These are phyloP conservation scores for Liquidambar formosana DNA, from an alignment of 164 flowering plant genomes.

Conservation along the genomic window DNA sequence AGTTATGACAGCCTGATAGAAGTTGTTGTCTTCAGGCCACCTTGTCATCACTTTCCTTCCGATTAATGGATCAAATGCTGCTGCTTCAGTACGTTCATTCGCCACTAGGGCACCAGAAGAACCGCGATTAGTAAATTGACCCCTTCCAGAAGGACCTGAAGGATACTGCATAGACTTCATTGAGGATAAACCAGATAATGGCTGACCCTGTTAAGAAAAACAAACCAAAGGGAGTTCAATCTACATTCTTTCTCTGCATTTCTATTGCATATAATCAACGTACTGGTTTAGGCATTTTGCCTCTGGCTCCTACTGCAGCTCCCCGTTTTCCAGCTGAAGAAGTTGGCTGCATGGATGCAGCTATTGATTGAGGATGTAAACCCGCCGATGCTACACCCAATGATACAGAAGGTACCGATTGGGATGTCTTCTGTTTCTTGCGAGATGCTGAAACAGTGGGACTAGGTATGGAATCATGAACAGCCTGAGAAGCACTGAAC, in stretches of 20 bases:
- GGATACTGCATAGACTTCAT: conserved; percentile 28
- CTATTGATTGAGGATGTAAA: conserved; percentile 40
- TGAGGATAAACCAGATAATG: conserved; percentile 21
- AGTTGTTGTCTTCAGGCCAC: conserved; percentile 71
- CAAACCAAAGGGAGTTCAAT: background rate
- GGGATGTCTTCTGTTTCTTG: conserved; percentile 74
- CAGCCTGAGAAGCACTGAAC: conserved; percentile 46
- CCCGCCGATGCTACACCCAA: conserved; percentile 42
- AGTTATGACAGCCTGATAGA: conserved; percentile 63
- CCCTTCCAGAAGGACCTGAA: conserved; percentile 25
- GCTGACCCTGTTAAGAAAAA: conserved; percentile 12
- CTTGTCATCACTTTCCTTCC: conserved; percentile 64
- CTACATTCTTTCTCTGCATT: background rate
- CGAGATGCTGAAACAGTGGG: conserved; percentile 79
- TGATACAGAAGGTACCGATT: conserved; percentile 43
- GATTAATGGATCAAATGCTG: conserved; percentile 34
- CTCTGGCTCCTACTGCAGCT: conserved; percentile 29
- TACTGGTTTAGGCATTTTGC: conserved; percentile 57
- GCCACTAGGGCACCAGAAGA: conserved; percentile 29
- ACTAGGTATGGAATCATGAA: conserved; percentile 67
- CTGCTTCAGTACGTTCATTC: conserved; percentile 37
- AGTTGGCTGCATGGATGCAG: conserved; percentile 47
- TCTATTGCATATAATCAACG: conserved; percentile 19
- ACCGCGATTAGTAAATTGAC: conserved; percentile 19
- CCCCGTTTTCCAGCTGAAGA: conserved; percentile 40